Evolutionary conservation across 495 filamentous ascomycete genomes (phyloP).

Genomic region (Articulospora tetracladia): DNA sequence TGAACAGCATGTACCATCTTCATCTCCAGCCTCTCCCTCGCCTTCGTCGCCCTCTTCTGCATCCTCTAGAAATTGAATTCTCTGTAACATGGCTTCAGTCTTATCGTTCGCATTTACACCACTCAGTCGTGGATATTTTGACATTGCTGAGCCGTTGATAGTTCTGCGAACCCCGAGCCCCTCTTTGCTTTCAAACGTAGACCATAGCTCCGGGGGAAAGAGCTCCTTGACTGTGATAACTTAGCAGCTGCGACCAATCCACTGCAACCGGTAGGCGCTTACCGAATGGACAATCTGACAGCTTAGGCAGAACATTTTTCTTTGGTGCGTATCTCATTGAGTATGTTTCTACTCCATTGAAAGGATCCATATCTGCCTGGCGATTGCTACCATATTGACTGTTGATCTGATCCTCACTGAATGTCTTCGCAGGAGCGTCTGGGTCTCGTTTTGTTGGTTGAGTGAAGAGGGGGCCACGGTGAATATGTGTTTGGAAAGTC

Average conservation of each 20-base stretch:
- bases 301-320: constrained; percentile 43
- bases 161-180: constrained; percentile 13
- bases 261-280: not conserved
- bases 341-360: constrained; percentile 46
- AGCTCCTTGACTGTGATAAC: constrained; percentile 34
- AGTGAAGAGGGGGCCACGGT: constrained; percentile 47
- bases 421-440: constrained; percentile 28
- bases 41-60: constrained; percentile 33
- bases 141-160: constrained; percentile 17
- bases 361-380: constrained; percentile 47
- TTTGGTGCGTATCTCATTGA: constrained; percentile 40
- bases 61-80: constrained; percentile 27
- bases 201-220: constrained; percentile 49
- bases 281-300: constrained; percentile 35
- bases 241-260: not conserved
- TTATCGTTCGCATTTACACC: constrained; percentile 15
- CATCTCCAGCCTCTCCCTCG: constrained; percentile 38
- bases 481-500: constrained; percentile 42
- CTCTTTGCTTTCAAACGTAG: constrained; percentile 43
- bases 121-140: constrained; percentile 30
- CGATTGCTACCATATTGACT: constrained; percentile 38
- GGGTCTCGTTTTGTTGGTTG: constrained; percentile 26
- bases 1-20: constrained; percentile 19
- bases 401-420: constrained; percentile 48
- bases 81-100: constrained; percentile 27